Conservation (phyloP, 345 rosid species). For the Garcia nutans region DNA sequence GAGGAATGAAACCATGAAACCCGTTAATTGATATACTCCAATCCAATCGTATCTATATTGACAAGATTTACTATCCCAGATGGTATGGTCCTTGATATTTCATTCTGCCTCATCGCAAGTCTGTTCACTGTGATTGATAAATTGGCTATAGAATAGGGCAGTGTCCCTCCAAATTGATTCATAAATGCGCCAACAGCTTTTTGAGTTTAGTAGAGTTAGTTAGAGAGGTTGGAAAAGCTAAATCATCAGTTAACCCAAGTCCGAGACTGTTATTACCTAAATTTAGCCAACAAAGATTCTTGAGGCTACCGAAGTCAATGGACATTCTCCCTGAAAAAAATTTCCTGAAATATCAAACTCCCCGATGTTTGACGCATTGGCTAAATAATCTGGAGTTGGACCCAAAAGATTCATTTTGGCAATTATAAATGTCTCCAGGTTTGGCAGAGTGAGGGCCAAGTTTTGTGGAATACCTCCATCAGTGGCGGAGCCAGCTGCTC, state of each 20-base stretch:
- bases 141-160: constrained; percentile 18
- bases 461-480: too few species aligned
- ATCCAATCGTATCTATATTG: too few species aligned
- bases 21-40: too few species aligned
- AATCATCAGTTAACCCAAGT: not conserved
- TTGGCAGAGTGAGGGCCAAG: not conserved
- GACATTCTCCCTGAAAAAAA: not conserved
- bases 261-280: not conserved
- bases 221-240: not conserved
- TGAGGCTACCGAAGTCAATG: not conserved
- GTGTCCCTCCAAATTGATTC: not conserved
- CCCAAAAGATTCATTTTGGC: constrained; percentile 4
- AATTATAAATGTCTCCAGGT: not conserved
- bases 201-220: not conserved
- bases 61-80: too few species aligned
- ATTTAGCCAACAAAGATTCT: not conserved
- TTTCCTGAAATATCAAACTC: not conserved
- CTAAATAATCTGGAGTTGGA: not conserved
- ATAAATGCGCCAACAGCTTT: not conserved
- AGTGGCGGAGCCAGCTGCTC: too few species aligned
- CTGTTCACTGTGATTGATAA: not conserved
- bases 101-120: not conserved
- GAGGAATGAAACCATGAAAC: too few species aligned
- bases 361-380: constrained; percentile 3
- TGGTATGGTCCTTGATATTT: not conserved